Conservation (phyloP, 352 stramenopile genomes). For the Phytopythium ostracodes region DNA sequence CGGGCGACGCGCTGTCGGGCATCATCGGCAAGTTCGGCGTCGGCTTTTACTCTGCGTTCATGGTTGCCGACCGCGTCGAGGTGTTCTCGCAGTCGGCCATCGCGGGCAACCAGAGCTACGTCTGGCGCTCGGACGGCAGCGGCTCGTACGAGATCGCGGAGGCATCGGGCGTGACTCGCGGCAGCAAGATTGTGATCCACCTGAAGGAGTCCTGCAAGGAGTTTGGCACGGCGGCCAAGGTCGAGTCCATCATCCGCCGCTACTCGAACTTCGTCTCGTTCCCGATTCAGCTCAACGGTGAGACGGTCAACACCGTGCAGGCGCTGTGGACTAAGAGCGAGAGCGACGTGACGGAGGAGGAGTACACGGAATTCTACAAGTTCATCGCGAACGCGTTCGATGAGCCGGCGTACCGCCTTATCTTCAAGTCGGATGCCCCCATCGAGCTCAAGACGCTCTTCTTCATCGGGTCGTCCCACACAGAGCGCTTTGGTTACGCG, state of each 20-base stretch:
- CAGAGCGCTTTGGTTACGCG: conserved; percentile 95
- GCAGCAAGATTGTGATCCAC: conserved; percentile 97
- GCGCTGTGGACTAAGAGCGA: conserved; percentile 98
- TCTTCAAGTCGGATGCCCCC: conserved; percentile 98
- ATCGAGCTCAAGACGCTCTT: conserved; percentile 98
- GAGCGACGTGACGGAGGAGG: conserved; percentile 93
- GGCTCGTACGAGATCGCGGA: conserved; percentile 79
- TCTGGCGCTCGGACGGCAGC: conserved; percentile 82
- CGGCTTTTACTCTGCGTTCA: conserved; percentile 99
- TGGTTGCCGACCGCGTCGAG: conserved; percentile 97
- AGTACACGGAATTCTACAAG: conserved; percentile 97
- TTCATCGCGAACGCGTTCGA: conserved; percentile 96
- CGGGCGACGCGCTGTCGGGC: conserved; percentile 72
- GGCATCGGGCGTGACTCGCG: conserved; percentile 70
- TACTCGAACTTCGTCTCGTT: conserved; percentile 99
- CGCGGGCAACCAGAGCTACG: conserved; percentile 36
- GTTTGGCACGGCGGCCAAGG: conserved; percentile 88
- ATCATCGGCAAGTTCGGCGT: conserved; percentile 99
- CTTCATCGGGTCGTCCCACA: conserved; percentile 96
- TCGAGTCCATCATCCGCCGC: conserved; percentile 97
- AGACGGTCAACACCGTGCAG: conserved; percentile 97
- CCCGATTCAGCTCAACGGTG: conserved; percentile 97
- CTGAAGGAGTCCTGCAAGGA: conserved; percentile 97
- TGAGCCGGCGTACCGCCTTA: conserved; percentile 91
- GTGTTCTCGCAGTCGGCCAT: conserved; percentile 86